Percentiles rank a stretch among this genome's conserved stretches.
These are phyloP conservation scores for Ophiognomonia clavigignenti-juglandacearum DNA, from an alignment of 2,329 filamentous ascomycete species.

Conservation along the genomic window DNA sequence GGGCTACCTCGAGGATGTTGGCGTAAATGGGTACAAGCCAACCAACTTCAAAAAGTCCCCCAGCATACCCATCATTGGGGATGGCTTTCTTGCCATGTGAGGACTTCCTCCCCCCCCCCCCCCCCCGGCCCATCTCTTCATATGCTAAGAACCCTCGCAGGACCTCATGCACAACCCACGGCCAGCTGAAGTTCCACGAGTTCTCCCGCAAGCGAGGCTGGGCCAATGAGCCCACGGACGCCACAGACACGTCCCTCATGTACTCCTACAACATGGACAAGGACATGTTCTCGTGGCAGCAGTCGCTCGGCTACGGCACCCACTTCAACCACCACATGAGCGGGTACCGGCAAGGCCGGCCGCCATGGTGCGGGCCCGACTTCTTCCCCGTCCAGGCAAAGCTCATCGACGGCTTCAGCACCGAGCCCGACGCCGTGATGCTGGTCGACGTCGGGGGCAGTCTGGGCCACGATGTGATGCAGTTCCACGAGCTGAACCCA, in stretches of 20 bases:
- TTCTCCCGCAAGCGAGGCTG: not conserved
- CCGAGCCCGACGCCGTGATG: constrained; percentile 19
- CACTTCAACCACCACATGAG: constrained; percentile 16
- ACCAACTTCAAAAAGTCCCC: constrained; percentile 34
- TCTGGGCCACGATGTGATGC: constrained; percentile 30
- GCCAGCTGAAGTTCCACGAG: constrained; percentile 6
- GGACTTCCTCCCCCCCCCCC: not conserved
- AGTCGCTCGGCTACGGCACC: not conserved
- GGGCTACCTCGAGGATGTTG: constrained; percentile 33
- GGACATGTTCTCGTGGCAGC: constrained; percentile 1
- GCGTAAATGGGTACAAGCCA: constrained; percentile 29
- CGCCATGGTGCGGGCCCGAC: constrained; percentile 27
- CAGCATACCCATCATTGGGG: constrained; percentile 28
- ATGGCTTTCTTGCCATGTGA: constrained; percentile 23
- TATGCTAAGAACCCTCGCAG: not conserved
- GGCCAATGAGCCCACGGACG: not conserved
- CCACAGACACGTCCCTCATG: not conserved
- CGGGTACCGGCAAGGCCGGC: constrained; percentile 29
- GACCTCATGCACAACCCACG: not conserved
- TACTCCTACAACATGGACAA: not conserved
- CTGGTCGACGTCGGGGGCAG: constrained; percentile 32
- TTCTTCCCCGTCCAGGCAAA: constrained; percentile 29
- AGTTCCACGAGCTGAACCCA: constrained; percentile 22
- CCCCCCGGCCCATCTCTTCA: not conserved
- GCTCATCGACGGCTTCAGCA: constrained; percentile 25